Percentiles rank a stretch among this genome's conserved stretches.
These are phyloP conservation scores for Chenopodium quinoa DNA, from an alignment of 148 eudicot genomes.

Conservation along the genomic window DNA sequence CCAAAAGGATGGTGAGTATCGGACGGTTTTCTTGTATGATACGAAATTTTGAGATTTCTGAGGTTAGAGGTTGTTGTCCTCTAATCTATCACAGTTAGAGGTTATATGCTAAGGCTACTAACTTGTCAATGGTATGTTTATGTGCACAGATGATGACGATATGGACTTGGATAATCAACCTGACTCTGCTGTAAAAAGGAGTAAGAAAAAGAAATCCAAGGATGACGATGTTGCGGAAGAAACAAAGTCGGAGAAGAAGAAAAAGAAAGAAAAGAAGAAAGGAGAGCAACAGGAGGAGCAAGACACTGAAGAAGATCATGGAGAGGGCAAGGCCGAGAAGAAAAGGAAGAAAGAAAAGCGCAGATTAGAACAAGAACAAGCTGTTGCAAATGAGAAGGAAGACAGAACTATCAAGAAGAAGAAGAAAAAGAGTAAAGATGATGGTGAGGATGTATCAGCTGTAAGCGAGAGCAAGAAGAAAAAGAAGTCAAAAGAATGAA, in stretches of 20 bases:
- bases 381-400: constrained; percentile 33
- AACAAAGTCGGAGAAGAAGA: constrained; percentile 30
- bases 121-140: neutral
- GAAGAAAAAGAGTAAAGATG: constrained; percentile 61
- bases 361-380: constrained; percentile 41
- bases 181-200: constrained; percentile 51
- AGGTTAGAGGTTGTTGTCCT: neutral
- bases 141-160: constrained; percentile 43
- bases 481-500: constrained; percentile 47
- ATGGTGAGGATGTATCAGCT: constrained; percentile 36
- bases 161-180: constrained; percentile 55
- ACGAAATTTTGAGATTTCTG: neutral
- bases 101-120: neutral
- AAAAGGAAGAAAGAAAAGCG: constrained; percentile 73
- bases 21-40: too few species aligned
- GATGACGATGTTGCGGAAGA: constrained; percentile 43
- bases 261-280: constrained; percentile 17
- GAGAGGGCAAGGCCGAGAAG: constrained; percentile 52
- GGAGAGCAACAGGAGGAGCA: constrained; percentile 12
- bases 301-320: constrained; percentile 16
- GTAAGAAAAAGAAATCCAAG: constrained; percentile 73
- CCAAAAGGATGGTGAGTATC: constrained; percentile 44
- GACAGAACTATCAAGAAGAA: constrained; percentile 47
- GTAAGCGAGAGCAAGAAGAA: constrained; percentile 56
- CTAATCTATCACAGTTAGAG: neutral